Evolutionary conservation across 2,329 filamentous ascomycete species (phyloP), one percentile per base, ranked within the genome.

Genomic region (Verticillium isaacii): DNA sequence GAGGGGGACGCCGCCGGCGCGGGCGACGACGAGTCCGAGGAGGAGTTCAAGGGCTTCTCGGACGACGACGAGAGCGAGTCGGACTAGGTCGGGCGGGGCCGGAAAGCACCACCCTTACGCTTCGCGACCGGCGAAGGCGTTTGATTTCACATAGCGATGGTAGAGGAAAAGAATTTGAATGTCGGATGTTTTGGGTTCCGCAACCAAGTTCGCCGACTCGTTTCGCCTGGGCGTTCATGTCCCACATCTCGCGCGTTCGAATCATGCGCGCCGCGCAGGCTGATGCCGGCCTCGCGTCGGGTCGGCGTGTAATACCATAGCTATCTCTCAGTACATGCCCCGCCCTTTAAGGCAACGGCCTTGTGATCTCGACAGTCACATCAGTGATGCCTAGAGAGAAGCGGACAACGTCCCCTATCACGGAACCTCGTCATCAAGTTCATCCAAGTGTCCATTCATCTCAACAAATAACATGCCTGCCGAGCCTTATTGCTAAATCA

Each of bases 31-130:
- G 79, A 81, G 32, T 78, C 78, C 15, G 85, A 84, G 62, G 81
- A 85, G 60, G 83, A 84, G 66, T 88, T 86, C 69, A 75, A 83
- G 60, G 85, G 84, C 3, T 88, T 88, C 67, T 83, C 85, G 12
- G 75, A 75, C 58, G 69, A 69, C 3, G 70, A 71, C 32, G 56
- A 54, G 25, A 59, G 58, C 45, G 58, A 59, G 29, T 59, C 58
- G 7, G 58, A 59, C 17, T 59, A 58, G 36, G 7, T 5, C 14
- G 17, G 17, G 19, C 8, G 9, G 15, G 29, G 50, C 9, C 14
- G 50, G 19, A 19, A 52, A 52, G 23, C 45, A 1, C 19, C n/a
- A 23, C 14, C n/a, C 39, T 41, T 41, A 8, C n/a, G 39, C n/a
- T 14, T 14, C n/a, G 39, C 39, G 39, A 29, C 29, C n/a, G 17